A percentile compares a stretch with the other conserved stretches of the same genome.
phyloP scores from a whole-genome alignment of 257 asterid species.

The Scutellaria baicalensis region DNA sequence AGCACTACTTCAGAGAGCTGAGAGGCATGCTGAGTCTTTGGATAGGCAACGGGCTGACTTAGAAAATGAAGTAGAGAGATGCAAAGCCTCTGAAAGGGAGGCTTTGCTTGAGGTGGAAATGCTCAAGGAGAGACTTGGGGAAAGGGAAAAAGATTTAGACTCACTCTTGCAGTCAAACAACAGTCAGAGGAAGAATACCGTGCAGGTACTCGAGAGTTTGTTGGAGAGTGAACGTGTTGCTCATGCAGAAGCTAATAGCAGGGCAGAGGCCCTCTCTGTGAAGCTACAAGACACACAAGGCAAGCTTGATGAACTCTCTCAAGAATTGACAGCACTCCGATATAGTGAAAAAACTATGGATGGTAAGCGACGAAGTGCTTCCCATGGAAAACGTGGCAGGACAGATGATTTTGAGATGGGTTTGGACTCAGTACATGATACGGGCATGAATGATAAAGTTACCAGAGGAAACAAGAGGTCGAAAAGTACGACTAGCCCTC shows the following conservation, averaged over 20 bases:
- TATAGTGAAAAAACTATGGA: conserved; percentile 61
- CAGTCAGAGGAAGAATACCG: conserved; percentile 65
- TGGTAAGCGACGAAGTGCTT: conserved; percentile 51
- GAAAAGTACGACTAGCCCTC: conserved; percentile 67
- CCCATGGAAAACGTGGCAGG: conserved; percentile 76
- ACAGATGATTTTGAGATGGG: conserved; percentile 73
- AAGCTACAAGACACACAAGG: conserved; percentile 85
- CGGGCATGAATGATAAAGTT: conserved; percentile 39
- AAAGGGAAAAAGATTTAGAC: conserved; percentile 74
- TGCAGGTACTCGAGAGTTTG: conserved; percentile 65
- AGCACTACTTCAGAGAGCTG: conserved; percentile 75
- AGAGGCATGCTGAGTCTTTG: conserved; percentile 61
- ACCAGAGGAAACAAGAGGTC: conserved; percentile 64
- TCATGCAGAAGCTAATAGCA: conserved; percentile 71
- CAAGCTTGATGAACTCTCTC: conserved; percentile 66
- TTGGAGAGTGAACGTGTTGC: conserved; percentile 80
- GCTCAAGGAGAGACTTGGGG: conserved; percentile 67
- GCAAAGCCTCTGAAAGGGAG: conserved; percentile 63
- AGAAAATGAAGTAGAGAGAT: conserved; percentile 42
- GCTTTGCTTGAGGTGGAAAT: conserved; percentile 53
- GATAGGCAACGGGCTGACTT: conserved; percentile 64
- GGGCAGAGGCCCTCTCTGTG: conserved; percentile 83
- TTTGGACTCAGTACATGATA: conserved; percentile 57
- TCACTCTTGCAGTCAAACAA: conserved; percentile 59
- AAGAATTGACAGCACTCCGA: conserved; percentile 59